These are phyloP conservation scores for Phytophthora tentaculata DNA, from an alignment of 352 stramenopile species.

Conservation along the genomic window DNA sequence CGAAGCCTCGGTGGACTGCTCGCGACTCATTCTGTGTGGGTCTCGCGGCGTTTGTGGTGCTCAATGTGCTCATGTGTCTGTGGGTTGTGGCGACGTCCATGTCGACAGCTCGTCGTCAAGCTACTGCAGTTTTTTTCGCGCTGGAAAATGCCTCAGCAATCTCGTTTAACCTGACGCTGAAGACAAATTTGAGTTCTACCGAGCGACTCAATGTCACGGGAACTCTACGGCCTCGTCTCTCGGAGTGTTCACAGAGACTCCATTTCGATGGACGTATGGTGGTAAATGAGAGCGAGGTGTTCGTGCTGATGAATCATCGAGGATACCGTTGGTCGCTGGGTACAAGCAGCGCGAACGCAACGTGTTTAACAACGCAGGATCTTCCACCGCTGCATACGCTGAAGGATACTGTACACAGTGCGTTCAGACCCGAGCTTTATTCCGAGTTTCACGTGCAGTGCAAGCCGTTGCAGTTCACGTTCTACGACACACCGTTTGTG, in stretches of 20 bases:
- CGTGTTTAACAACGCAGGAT: slow-evolving; percentile 42
- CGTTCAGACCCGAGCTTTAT: slow-evolving; percentile 39
- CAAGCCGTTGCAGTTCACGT: slow-evolving; percentile 46
- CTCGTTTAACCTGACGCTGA: slow-evolving; percentile 42
- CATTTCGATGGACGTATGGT: slow-evolving; percentile 49
- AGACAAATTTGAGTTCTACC: slow-evolving; percentile 7
- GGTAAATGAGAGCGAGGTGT: slow-evolving; percentile 35
- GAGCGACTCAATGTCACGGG: slow-evolving; percentile 33
- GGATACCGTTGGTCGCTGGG: slow-evolving; percentile 31
- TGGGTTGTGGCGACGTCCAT: slow-evolving; percentile 30
- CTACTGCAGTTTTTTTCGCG: slow-evolving; percentile 26
- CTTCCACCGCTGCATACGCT: slow-evolving; percentile 53
- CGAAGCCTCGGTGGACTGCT: slow-evolving; percentile 28
- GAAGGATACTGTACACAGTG: slow-evolving; percentile 30
- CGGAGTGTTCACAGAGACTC: slow-evolving; percentile 45
- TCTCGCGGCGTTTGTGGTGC: slow-evolving; percentile 30
- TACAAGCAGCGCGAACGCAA: slow-evolving; percentile 19
- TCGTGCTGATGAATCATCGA: slow-evolving; percentile 49
- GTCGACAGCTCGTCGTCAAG: slow-evolving; percentile 29
- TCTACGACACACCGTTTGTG: slow-evolving; percentile 38
- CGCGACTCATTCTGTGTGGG: slow-evolving; percentile 37
- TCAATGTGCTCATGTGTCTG: slow-evolving; percentile 45
- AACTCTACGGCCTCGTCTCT: slow-evolving; percentile 32
- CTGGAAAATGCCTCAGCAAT: slow-evolving; percentile 36
- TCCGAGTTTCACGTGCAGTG: slow-evolving; percentile 38